Evolutionary conservation across 1,284 basidiomycete genomes (phyloP).

Genomic region (Boletus calvinii): DNA sequence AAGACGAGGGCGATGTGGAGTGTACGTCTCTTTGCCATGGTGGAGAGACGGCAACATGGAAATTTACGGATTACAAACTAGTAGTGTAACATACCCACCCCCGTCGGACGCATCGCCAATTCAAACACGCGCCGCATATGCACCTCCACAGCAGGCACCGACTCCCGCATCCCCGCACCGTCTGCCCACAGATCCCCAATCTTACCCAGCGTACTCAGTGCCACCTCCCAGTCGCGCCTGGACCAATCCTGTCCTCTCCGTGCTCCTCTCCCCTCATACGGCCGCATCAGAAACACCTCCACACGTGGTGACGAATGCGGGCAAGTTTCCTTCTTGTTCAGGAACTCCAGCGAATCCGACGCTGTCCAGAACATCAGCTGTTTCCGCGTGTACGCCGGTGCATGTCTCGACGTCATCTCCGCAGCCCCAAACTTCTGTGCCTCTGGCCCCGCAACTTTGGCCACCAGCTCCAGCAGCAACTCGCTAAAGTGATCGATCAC

Average conservation of each 20-base stretch:
- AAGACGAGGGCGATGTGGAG: slow-evolving; percentile 73
- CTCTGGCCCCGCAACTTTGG: slow-evolving; percentile 49
- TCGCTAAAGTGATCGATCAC: slow-evolving; percentile 66
- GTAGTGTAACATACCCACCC: slow-evolving; percentile 26
- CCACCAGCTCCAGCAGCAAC: slow-evolving; percentile 56
- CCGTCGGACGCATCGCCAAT: slow-evolving; percentile 50
- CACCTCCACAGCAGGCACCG: slow-evolving; percentile 45
- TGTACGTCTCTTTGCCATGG: slow-evolving; percentile 61
- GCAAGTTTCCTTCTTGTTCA: slow-evolving; percentile 40
- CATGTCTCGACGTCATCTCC: slow-evolving; percentile 49
- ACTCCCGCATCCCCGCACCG: slow-evolving; percentile 48
- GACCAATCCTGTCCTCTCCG: slow-evolving; percentile 71
- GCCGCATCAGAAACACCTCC: slow-evolving; percentile 50
- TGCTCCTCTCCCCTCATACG: slow-evolving; percentile 47
- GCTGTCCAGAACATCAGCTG: slow-evolving; percentile 51
- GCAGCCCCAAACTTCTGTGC: slow-evolving; percentile 34
- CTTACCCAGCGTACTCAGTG: slow-evolving; percentile 43
- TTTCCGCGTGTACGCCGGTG: slow-evolving; percentile 47
- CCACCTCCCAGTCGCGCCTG: slow-evolving; percentile 58
- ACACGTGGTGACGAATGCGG: slow-evolving; percentile 43
- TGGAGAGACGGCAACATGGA: slow-evolving; percentile 5
- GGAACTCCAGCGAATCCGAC: slow-evolving; percentile 54
- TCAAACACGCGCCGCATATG: slow-evolving; percentile 52
- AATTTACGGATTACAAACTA: slow-evolving; percentile 1
- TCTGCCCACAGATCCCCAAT: slow-evolving; percentile 56